Conservation (phyloP, 176 grass and related monocot species). For the Alloteropsis semialata region DNA sequence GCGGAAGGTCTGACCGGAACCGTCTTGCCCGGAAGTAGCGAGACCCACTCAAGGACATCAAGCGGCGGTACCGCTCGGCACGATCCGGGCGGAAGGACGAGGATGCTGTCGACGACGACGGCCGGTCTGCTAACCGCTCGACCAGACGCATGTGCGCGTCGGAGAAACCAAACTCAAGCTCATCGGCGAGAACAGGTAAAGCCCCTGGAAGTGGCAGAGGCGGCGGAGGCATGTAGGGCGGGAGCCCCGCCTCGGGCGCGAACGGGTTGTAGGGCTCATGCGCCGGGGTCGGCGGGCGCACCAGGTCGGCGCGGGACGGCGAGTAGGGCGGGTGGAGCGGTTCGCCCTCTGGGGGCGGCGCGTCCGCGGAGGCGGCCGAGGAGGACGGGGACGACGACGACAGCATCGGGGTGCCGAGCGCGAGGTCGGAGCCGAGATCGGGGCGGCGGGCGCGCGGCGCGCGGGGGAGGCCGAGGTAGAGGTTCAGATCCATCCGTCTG, state of each 20-base stretch:
- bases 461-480: conserved; percentile 87
- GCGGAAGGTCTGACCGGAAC: conserved; percentile 71
- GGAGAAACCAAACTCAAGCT: conserved; percentile 49
- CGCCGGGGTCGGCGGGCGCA: conserved; percentile 37
- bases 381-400: conserved; percentile 45
- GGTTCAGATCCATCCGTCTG: conserved; percentile 96
- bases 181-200: conserved; percentile 28
- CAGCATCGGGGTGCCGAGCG: conserved; percentile 64
- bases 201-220: neutral
- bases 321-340: conserved; percentile 35
- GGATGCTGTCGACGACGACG: conserved; percentile 56
- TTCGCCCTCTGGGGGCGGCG: conserved; percentile 27
- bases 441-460: conserved; percentile 54
- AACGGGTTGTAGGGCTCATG: conserved; percentile 34
- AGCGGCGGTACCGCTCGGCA: conserved; percentile 36
- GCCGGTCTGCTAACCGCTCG: conserved; percentile 26
- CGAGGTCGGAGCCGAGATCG: conserved; percentile 92
- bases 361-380: conserved; percentile 55
- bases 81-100: conserved; percentile 45
- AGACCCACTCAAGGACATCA: conserved; percentile 33
- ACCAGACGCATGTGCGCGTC: conserved; percentile 26
- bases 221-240: conserved; percentile 29
- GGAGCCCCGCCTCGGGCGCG: conserved; percentile 16
- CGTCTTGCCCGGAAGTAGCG: conserved; percentile 53
- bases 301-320: conserved; percentile 24